Conservation (phyloP, 176 grass and related monocot species). For the Phoenix dactylifera region DNA sequence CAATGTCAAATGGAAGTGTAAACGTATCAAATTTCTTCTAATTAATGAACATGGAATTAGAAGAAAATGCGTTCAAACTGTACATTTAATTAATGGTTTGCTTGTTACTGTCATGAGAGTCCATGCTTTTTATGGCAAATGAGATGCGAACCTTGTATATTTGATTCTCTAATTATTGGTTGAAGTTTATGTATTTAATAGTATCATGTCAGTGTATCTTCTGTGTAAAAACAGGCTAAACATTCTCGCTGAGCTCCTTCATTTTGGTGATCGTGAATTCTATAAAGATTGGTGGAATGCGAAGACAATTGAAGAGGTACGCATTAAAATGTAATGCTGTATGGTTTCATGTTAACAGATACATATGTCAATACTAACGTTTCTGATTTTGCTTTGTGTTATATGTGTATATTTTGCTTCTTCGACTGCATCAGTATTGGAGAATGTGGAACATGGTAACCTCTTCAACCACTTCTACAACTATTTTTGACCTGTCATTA, state of each 20-base stretch:
- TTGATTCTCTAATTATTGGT: not conserved
- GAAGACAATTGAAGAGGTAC: slow-evolving; percentile 97
- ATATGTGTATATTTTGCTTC: slow-evolving; percentile 3
- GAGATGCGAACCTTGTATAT: not conserved
- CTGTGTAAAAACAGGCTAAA: slow-evolving; percentile 53
- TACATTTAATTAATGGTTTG: no score
- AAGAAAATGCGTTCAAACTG: no score
- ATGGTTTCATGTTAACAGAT: no score
- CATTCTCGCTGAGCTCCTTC: slow-evolving; percentile 77
- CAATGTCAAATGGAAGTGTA: no score
- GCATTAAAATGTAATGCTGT: not conserved
- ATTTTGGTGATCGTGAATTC: slow-evolving; percentile 97
- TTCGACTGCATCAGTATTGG: slow-evolving; percentile 66
- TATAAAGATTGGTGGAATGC: slow-evolving; percentile 99
- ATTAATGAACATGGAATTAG: no score
- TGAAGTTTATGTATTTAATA: not conserved
- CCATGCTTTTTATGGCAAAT: no score
- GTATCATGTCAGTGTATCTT: not conserved
- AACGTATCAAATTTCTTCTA: no score
- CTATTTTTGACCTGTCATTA: not conserved
- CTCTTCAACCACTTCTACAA: slow-evolving; percentile 7
- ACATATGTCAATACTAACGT: no score
- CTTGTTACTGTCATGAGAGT: no score
- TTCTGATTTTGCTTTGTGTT: slow-evolving; percentile 9
- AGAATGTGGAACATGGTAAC: slow-evolving; percentile 99